These are phyloP conservation scores for Heteromeles arbutifolia DNA, from an alignment of 306 rosid genomes.

Conservation along the genomic window DNA sequence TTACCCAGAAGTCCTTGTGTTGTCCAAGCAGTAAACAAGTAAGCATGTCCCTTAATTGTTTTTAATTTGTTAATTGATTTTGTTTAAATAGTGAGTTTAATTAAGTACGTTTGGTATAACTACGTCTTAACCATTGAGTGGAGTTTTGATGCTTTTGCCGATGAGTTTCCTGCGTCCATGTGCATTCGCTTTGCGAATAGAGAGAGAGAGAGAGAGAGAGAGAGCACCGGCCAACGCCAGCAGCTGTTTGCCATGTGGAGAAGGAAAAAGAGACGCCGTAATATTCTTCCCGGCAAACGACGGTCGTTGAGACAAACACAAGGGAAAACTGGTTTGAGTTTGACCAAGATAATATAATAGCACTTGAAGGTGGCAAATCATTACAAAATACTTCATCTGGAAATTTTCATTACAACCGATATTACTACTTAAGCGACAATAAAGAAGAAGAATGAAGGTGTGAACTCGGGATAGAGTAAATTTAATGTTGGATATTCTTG, in stretches of 20 bases:
- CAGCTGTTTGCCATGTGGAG: neutral
- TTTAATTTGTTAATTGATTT: neutral
- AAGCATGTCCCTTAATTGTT: neutral
- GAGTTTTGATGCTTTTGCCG: neutral
- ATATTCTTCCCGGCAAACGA: neutral
- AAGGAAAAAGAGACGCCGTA: conserved; percentile 1
- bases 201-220: neutral
- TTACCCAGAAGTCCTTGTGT: neutral
- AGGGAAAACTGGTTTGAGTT: neutral
- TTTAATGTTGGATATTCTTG: neutral
- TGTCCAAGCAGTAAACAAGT: neutral
- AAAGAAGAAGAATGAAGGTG: too few species aligned
- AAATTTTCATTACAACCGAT: too few species aligned
- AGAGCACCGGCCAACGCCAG: neutral
- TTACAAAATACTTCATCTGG: neutral
- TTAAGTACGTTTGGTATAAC: too few species aligned
- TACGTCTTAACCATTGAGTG: neutral
- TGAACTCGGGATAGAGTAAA: too few species aligned
- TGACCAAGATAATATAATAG: neutral
- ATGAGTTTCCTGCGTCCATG: neutral
- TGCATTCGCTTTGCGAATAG: neutral
- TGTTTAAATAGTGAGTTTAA: neutral
- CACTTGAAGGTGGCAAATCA: neutral
- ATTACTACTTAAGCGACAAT: too few species aligned
- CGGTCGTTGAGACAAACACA: neutral